Base-by-base conservation (phyloP, 768 basidiomycete species). In the Rhodotorula sphaerocarpa region DNA sequence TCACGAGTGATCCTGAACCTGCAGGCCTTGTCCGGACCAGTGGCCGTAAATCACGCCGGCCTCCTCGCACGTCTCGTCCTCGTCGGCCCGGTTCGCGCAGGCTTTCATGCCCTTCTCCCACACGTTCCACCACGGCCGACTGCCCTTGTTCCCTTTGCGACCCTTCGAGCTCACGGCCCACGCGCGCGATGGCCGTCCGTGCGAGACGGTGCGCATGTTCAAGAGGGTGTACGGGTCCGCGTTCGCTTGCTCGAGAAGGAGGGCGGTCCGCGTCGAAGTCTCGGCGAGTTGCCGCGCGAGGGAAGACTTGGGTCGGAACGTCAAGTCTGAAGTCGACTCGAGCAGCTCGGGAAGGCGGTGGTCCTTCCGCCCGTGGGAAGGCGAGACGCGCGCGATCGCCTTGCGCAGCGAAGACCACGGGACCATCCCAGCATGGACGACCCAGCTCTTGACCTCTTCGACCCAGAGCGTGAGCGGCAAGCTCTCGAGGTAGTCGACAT, bases 391-490 rank as follows among this genome's bases (percentile, higher is more conserved):
- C 15, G 34, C 28, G 28, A 41, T 44, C 10, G 36, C 33, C 21
- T 33, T 50, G 25, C 39, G 30, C 27, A 46, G 57, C 27, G 47
- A 50, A 21, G 44, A 16, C 62, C 67, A 64, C 0, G 67, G 62
- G 4, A 68, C 67, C 47, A 69, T 45, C 14, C 68, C 68, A 21
- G 68, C 68, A 34, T 70, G 68, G 9, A 70, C 68, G 50, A 70
- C 46, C 48, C 52, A 66, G n/a, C 55, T 53, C 33, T 47, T 55
- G 21, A 70, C 9, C 30, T 63, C 61, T 27, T 65, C 57, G n/a
- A 65, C 39, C 41, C 34, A 63, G 1, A 70, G 48, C 33, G 64
- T 63, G 15, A 70, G 23, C 36, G 68, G 68, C 7, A 70, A 30
- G 5, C 27, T 23, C 31, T 52, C 47, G 21, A 70, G 43, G 48